phyloP scores from a whole-genome alignment of 1,139 yeast genomes.

The Kodamaea sp. region DNA sequence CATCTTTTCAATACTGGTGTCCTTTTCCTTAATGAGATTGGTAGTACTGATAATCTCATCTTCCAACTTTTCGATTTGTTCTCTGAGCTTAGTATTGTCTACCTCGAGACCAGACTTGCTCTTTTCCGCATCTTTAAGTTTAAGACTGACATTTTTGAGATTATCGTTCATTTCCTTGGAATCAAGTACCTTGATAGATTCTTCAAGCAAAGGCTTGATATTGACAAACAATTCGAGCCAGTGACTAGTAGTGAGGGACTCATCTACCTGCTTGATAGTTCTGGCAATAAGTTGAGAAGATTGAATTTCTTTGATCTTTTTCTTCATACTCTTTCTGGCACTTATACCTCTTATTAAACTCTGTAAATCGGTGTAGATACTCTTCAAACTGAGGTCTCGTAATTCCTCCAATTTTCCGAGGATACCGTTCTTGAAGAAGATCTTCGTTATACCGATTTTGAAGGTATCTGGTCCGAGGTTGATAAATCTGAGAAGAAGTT shows the following conservation, averaged over 20 bases:
- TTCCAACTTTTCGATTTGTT: slow-evolving; percentile 55
- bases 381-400: slow-evolving; percentile 65
- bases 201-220: slow-evolving; percentile 76
- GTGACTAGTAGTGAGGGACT: slow-evolving; percentile 54
- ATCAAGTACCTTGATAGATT: slow-evolving; percentile 59
- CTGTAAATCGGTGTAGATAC: slow-evolving; percentile 63
- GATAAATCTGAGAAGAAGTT: slow-evolving; percentile 61
- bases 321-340: slow-evolving; percentile 53
- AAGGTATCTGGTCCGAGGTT: slow-evolving; percentile 64
- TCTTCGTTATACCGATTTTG: slow-evolving; percentile 81
- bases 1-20: slow-evolving; percentile 24
- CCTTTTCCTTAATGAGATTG: slow-evolving; percentile 29
- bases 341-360: slow-evolving; percentile 65
- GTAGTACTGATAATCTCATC: slow-evolving; percentile 33
- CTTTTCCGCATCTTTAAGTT: slow-evolving; percentile 39
- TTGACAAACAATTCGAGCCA: slow-evolving; percentile 80
- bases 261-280: slow-evolving; percentile 58
- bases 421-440: slow-evolving; percentile 93
- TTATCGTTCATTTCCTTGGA: slow-evolving; percentile 57
- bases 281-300: slow-evolving; percentile 71
- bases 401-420: slow-evolving; percentile 81
- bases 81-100: slow-evolving; percentile 22
- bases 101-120: slow-evolving; percentile 19
- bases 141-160: slow-evolving; percentile 34
- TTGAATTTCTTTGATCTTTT: slow-evolving; percentile 58